phyloP scores from a whole-genome alignment of 1,139 yeast species.

The Saccharomycopsis hybrid region DNA sequence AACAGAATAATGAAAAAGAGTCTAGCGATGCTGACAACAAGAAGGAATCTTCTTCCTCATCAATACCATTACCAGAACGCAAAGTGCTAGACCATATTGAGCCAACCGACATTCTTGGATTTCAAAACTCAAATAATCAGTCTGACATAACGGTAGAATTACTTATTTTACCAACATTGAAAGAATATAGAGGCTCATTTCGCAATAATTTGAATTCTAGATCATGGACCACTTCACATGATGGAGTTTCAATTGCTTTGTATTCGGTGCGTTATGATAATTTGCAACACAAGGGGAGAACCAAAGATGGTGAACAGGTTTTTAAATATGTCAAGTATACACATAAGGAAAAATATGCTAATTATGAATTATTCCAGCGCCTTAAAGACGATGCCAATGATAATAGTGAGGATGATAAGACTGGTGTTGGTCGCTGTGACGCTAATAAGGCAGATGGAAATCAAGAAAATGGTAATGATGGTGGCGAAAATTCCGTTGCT shows the following conservation, averaged over 20 bases:
- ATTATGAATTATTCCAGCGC: no score
- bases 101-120: not conserved
- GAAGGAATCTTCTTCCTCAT: no score
- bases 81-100: not conserved
- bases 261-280: slow-evolving; percentile 36
- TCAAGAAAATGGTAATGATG: no score
- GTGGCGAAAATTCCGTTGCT: no score
- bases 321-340: not conserved
- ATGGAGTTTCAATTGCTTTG: slow-evolving; percentile 61
- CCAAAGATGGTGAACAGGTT: slow-evolving; percentile 3
- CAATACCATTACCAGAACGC: not conserved
- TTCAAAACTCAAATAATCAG: slow-evolving; percentile 11
- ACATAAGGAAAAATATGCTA: no score
- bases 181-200: slow-evolving; percentile 53
- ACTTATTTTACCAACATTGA: slow-evolving; percentile 61
- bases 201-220: slow-evolving; percentile 70
- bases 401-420: no score
- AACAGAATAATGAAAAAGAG: not conserved
- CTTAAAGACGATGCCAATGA: no score
- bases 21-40: not conserved
- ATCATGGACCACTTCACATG: slow-evolving; percentile 61
- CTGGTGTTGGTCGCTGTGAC: no score
- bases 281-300: slow-evolving; percentile 1
- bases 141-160: slow-evolving; percentile 67
- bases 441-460: no score